Evolutionary conservation across 164 flowering plant species (phyloP), one percentile per base, ranked within the genome.

Genomic region (Tetracentron sinense): DNA sequence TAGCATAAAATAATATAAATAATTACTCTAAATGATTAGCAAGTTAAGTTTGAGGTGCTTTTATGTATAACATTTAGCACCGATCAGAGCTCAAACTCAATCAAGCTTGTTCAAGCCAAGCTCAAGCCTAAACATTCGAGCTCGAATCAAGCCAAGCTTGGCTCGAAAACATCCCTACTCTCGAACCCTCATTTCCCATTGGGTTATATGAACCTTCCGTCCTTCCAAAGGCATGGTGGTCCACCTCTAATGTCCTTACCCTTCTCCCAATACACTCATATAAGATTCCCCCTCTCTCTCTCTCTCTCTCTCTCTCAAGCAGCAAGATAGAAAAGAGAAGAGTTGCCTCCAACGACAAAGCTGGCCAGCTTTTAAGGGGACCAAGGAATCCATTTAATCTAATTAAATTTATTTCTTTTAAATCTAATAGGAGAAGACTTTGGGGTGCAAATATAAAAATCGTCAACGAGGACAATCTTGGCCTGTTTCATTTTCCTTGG

Each of bases 311-410:
- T 38, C 44, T 16, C 14, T 33, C 14, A 8, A 38, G 14, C 15
- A 49, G 19, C 7, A 21, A 42, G n/a, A n/a, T n/a, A n/a, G n/a
- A 53, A 22, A 50, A 5, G 19, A 49, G 59, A 74, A 71, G 75
- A 78, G 74, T 71, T 68, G 66, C 50, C 75, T 65, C 56, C 74
- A 66, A 78, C 62, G 80, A 81, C 83, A 77, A 83, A 77, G 72
- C 67, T 72, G 69, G 83, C 82, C 86, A 81, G 82, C 79, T 69
- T 72, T 65, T 47, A 42, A 54, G 74, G 78, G 73, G 58, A 51
- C 66, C 68, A 66, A 68, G 81, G n/a, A 75, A 79, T 72, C 75
- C 75, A 46, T 52, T 54, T 62, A 63, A 60, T 28, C 2, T 21
- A n/a, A 42, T 35, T 38, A n/a, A n/a, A n/a, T n/a, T n/a, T n/a